phyloP scores from a whole-genome alignment of 2,329 filamentous ascomycete species.

The Penicillium rolfsii region DNA sequence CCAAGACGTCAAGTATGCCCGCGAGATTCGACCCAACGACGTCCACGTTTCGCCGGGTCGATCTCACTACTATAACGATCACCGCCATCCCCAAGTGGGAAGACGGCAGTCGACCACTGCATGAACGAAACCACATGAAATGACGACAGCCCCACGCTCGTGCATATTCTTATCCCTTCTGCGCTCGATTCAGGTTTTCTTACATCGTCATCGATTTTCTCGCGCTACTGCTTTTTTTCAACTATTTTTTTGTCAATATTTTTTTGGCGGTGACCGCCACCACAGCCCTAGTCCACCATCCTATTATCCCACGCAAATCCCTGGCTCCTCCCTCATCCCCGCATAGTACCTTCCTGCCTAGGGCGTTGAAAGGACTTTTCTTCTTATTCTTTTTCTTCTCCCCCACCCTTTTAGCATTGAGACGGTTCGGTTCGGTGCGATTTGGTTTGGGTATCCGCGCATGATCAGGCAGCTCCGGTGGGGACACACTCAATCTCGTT shows the following conservation, averaged over 20 bases:
- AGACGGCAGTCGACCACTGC: slow-evolving; percentile 36
- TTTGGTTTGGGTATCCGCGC: slow-evolving; percentile 20
- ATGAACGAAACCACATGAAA: slow-evolving; percentile 18
- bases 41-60: slow-evolving; percentile 23
- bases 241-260: slow-evolving; percentile 23
- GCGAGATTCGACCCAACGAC: slow-evolving; percentile 33
- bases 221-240: neutral
- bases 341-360: neutral
- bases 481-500: slow-evolving; percentile 13
- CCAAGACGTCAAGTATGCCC: slow-evolving; percentile 36
- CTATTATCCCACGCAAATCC: neutral
- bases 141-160: slow-evolving; percentile 27
- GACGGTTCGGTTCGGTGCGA: slow-evolving; percentile 10
- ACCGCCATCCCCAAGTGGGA: slow-evolving; percentile 22
- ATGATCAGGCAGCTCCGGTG: slow-evolving; percentile 15
- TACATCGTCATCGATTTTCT: slow-evolving; percentile 3
- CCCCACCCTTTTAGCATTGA: slow-evolving; percentile 17
- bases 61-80: slow-evolving; percentile 26
- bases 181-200: neutral
- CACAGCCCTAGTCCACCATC: neutral
- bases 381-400: neutral
- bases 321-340: neutral
- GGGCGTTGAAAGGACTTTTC: neutral
- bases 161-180: slow-evolving; percentile 5
- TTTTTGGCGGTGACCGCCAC: neutral